Percentiles rank a stretch among this genome's conserved stretches.
Evolutionary conservation across 2,329 filamentous ascomycete genomes (phyloP).

Genomic region (Neophaeococcomyces mojaviensis): DNA sequence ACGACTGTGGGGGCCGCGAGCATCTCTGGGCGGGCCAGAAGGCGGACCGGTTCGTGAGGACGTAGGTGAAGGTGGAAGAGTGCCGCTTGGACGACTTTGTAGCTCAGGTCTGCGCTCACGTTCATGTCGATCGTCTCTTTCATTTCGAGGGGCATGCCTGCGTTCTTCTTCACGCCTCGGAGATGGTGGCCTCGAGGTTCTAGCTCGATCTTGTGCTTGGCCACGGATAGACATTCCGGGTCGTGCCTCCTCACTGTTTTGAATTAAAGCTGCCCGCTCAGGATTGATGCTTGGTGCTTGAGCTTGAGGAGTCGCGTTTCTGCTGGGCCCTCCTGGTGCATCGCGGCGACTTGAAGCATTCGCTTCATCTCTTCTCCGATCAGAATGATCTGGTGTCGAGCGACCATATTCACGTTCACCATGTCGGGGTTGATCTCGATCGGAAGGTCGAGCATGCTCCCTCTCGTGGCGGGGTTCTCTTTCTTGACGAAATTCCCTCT

Average conservation of each 20-base stretch:
- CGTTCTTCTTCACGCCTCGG: conserved; percentile 22
- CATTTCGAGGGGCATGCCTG: conserved; percentile 14
- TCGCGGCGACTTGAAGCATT: conserved; percentile 2
- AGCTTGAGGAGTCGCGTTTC: conserved; percentile 15
- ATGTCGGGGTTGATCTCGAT: not conserved
- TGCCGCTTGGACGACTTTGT: conserved; percentile 6
- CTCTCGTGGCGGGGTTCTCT: not conserved
- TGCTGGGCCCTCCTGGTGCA: not conserved
- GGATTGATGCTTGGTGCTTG: conserved; percentile 17
- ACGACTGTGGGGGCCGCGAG: conserved; percentile 12
- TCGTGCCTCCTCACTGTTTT: conserved; percentile 17
- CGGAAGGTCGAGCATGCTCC: conserved; percentile 4
- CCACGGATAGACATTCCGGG: conserved; percentile 10
- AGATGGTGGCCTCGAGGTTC: conserved; percentile 19
- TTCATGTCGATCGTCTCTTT: conserved; percentile 16
- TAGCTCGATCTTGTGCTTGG: conserved; percentile 14
- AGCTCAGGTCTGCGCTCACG: conserved; percentile 8
- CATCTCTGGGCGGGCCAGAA: conserved; percentile 2
- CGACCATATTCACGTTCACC: conserved; percentile 16
- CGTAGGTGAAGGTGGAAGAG: not conserved
- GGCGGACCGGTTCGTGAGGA: not conserved
- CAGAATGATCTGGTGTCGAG: conserved; percentile 17
- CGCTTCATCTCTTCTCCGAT: conserved; percentile 5
- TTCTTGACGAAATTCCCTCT: not conserved
- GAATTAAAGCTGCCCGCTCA: conserved; percentile 26